These are phyloP conservation scores for Bimuria novae-zelandiae DNA, from an alignment of 2,329 filamentous ascomycete genomes.

Conservation along the genomic window DNA sequence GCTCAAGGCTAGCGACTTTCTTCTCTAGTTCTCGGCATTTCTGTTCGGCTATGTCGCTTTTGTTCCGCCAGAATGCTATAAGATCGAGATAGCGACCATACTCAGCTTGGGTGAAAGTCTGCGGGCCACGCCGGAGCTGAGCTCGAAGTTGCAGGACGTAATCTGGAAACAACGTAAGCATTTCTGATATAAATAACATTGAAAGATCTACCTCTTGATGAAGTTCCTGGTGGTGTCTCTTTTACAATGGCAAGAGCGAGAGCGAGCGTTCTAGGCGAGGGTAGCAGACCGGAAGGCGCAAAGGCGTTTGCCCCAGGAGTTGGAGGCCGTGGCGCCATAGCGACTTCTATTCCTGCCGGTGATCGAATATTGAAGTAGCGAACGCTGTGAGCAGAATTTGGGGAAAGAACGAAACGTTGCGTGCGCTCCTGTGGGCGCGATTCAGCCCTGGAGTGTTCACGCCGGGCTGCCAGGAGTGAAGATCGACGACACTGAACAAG, in stretches of 20 bases:
- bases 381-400: background rate
- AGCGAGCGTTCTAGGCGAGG: conserved; percentile 35
- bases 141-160: conserved; percentile 41
- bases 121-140: conserved; percentile 34
- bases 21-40: conserved; percentile 27
- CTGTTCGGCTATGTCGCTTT: conserved; percentile 27
- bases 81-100: conserved; percentile 45
- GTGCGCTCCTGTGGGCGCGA: background rate
- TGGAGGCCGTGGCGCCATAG: conserved; percentile 12
- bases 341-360: background rate
- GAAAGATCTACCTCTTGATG: conserved; percentile 35
- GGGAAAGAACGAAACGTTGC: background rate
- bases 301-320: background rate
- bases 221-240: conserved; percentile 42
- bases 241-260: conserved; percentile 45
- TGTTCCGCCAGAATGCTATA: conserved; percentile 46
- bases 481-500: too few relatives aligned
- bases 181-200: background rate
- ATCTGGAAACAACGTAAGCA: conserved; percentile 28
- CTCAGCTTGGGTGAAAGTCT: conserved; percentile 26
- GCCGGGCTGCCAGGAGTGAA: too few relatives aligned
- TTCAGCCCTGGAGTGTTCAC: too few relatives aligned
- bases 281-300: conserved; percentile 8
- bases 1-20: conserved; percentile 32
- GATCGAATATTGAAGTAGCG: background rate